Percentiles rank a stretch among this genome's conserved stretches.
These are phyloP conservation scores for Amanita fuliginea DNA, from an alignment of 768 basidiomycete species.

Conservation along the genomic window DNA sequence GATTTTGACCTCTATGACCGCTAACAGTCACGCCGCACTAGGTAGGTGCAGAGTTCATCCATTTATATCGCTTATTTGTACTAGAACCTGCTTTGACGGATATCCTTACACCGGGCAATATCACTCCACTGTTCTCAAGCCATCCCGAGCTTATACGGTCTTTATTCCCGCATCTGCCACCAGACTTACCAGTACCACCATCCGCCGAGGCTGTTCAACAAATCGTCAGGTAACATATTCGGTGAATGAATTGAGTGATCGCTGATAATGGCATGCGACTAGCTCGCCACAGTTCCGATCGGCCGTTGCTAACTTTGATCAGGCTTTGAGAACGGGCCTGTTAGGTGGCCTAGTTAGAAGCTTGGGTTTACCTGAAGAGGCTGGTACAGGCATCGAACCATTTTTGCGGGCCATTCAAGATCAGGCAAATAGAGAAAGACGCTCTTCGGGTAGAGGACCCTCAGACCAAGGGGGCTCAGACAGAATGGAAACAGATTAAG, in stretches of 20 bases:
- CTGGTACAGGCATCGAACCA: slow-evolving; percentile 64
- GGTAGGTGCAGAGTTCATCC: not conserved
- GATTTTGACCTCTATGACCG: slow-evolving; percentile 38
- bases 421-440: slow-evolving; percentile 47
- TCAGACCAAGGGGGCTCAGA: slow-evolving; percentile 19
- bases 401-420: slow-evolving; percentile 77
- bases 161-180: slow-evolving; percentile 74
- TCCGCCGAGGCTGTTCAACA: slow-evolving; percentile 59
- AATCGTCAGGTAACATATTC: slow-evolving; percentile 43
- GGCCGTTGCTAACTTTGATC: slow-evolving; percentile 72
- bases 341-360: slow-evolving; percentile 65
- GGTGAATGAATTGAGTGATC: not conserved
- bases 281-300: slow-evolving; percentile 76
- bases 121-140: slow-evolving; percentile 58
- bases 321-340: slow-evolving; percentile 74
- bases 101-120: slow-evolving; percentile 63
- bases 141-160: slow-evolving; percentile 60
- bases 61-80: slow-evolving; percentile 1
- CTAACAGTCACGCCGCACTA: slow-evolving; percentile 17
- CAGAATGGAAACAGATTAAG: slow-evolving; percentile 69
- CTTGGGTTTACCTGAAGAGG: slow-evolving; percentile 77
- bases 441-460: slow-evolving; percentile 16
- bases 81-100: slow-evolving; percentile 61
- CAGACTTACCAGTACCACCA: slow-evolving; percentile 61
- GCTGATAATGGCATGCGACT: slow-evolving; percentile 1